Evolutionary conservation across 345 rosid species (phyloP).

Genomic region (Garcia nutans): DNA sequence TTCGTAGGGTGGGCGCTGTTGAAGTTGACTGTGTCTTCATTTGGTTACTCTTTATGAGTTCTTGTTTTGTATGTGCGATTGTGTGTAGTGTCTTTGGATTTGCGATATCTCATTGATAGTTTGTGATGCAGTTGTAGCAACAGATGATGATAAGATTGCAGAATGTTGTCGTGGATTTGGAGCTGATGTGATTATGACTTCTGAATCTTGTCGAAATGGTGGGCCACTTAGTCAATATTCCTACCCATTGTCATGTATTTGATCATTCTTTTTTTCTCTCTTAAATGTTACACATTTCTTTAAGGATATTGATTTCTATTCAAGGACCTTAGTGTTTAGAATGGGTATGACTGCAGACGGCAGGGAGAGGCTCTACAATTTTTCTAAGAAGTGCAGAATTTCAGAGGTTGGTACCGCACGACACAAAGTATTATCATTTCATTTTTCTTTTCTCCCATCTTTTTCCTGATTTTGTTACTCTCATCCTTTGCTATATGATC

Average conservation of each 20-base stretch:
- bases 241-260: no score
- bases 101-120: not conserved
- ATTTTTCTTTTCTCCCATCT: not conserved
- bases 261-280: no score
- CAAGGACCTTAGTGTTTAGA: constrained; percentile 17
- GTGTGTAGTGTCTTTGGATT: not conserved
- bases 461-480: no score
- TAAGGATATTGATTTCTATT: constrained; percentile 7
- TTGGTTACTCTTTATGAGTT: not conserved
- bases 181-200: constrained; percentile 97
- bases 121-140: constrained; percentile 71
- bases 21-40: not conserved
- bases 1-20: not conserved
- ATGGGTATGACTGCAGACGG: constrained; percentile 27
- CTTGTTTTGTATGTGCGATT: not conserved
- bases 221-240: not conserved
- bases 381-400: constrained; percentile 26
- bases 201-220: constrained; percentile 93
- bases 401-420: constrained; percentile 27
- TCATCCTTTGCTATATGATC: no score
- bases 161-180: no score
- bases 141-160: constrained; percentile 87
- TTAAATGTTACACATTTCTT: no score
- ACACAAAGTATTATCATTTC: not conserved
- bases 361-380: constrained; percentile 23